Evolutionary conservation across 352 stramenopile genomes (phyloP).

Genomic region (Aphanomyces cochlioides): DNA sequence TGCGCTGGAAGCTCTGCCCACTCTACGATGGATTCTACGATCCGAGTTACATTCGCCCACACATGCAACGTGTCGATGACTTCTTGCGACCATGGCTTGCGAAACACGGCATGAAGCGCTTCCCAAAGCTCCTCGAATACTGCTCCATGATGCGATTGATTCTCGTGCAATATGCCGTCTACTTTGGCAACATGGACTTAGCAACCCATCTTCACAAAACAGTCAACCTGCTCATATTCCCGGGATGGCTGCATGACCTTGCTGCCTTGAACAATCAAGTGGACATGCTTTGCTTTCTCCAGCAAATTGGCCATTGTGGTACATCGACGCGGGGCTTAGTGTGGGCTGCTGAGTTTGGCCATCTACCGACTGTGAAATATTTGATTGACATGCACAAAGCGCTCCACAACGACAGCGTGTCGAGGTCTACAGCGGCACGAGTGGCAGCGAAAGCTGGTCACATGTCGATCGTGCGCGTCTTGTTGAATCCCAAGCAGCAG

Average conservation of each 20-base stretch:
- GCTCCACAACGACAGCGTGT: no score
- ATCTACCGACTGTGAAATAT: not conserved
- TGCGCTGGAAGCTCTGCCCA: not conserved
- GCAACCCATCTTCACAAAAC: not conserved
- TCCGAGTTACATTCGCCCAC: not conserved
- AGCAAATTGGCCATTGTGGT: not conserved
- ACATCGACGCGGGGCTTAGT: not conserved
- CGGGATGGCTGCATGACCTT: not conserved
- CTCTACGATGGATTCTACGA: not conserved
- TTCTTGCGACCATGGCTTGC: not conserved
- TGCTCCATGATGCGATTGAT: not conserved
- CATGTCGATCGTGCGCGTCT: no score
- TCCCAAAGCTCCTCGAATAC: not conserved
- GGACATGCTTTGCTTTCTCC: not conserved
- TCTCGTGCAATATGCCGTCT: slow-evolving; percentile 2
- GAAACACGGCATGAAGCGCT: not conserved
- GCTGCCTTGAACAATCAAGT: not conserved
- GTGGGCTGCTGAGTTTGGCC: not conserved
- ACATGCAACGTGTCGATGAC: not conserved
- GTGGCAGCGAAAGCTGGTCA: no score
- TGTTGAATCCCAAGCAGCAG: no score
- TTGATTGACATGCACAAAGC: not conserved
- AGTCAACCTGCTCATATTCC: not conserved
- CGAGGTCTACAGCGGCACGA: no score
- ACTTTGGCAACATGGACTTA: not conserved